Base-by-base conservation (phyloP, 2,329 filamentous ascomycete species). In the Diaporthe australafricana region DNA sequence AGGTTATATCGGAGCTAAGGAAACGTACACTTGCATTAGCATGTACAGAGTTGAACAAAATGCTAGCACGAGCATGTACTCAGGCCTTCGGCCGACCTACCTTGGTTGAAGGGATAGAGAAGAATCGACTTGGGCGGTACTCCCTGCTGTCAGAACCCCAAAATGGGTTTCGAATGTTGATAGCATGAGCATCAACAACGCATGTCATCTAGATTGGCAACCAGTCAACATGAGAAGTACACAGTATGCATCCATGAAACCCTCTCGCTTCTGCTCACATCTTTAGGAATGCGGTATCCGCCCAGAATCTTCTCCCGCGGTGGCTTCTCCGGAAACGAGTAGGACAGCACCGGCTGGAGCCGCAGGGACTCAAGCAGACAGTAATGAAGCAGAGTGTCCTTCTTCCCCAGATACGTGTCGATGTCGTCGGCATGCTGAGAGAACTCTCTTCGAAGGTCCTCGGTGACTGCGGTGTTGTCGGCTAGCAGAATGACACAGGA, bases 131-230 rank as follows among this genome's bases (percentile, higher is more conserved):
- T 5, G 55, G 55, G 6, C 55, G 55, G 55, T 60, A 60, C 38
- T 60, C 55, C 22, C 55, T 9, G 38, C 38, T 60, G 5, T 60
- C 55, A 11, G 55, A 40, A 1, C 55, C 55, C 55, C 55, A 60
- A n/a, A 60, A 60, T 8, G 55, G 55, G 1, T 60, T 60, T 35
- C 55, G 55, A 7, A 60, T 60, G 38, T 60, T 60, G 55, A 60
- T 60, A 5, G 55, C 55, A 22, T 60, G 55, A 27, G 55, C 55
- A 35, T 60, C 55, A 60, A 60, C 55, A 12, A 60, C 55, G 38
- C 55, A 60, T 1, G 55, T 60, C 55, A 27, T 60, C 55, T 60
- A 8, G 6, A 60, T 11, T 12, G 38, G 6, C 6, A 11, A 27
- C 1, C 12, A 22, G 8, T 60, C 11, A 60, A 35, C 22, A 20